phyloP scores from a whole-genome alignment of 306 rosid genomes.

The Trifolium repens region DNA sequence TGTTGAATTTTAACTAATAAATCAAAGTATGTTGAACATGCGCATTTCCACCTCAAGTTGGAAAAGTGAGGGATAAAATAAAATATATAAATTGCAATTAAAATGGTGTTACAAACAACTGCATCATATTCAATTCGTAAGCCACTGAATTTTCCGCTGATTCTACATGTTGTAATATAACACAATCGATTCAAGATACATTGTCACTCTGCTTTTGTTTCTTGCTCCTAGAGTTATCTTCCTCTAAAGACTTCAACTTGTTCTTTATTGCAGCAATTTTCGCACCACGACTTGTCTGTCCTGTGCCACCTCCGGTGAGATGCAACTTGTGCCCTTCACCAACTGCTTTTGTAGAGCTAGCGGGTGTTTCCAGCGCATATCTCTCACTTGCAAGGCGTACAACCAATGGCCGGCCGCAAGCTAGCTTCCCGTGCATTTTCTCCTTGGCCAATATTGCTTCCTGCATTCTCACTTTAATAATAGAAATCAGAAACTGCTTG shows the following conservation, averaged over 20 bases:
- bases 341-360: constrained; percentile 45
- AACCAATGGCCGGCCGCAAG: constrained; percentile 84
- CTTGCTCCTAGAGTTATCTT: constrained; percentile 68
- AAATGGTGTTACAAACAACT: not conserved
- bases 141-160: not conserved
- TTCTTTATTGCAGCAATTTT: constrained; percentile 96
- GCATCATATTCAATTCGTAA: constrained; percentile 31
- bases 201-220: constrained; percentile 69
- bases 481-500: constrained; percentile 72
- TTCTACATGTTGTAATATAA: constrained; percentile 4
- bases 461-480: constrained; percentile 97
- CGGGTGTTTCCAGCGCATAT: constrained; percentile 48
- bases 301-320: constrained; percentile 47
- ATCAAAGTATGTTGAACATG: too few species aligned
- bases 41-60: too few species aligned
- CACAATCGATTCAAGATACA: constrained; percentile 41
- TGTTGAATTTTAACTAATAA: too few species aligned
- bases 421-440: constrained; percentile 95
- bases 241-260: constrained; percentile 81
- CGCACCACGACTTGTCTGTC: constrained; percentile 70
- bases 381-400: constrained; percentile 82
- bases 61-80: too few species aligned
- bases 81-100: not conserved
- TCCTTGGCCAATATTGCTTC: constrained; percentile 95
- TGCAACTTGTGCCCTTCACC: constrained; percentile 61